Evolutionary conservation across 2,329 filamentous ascomycete genomes (phyloP).

Genomic region (Diaporthe eres): DNA sequence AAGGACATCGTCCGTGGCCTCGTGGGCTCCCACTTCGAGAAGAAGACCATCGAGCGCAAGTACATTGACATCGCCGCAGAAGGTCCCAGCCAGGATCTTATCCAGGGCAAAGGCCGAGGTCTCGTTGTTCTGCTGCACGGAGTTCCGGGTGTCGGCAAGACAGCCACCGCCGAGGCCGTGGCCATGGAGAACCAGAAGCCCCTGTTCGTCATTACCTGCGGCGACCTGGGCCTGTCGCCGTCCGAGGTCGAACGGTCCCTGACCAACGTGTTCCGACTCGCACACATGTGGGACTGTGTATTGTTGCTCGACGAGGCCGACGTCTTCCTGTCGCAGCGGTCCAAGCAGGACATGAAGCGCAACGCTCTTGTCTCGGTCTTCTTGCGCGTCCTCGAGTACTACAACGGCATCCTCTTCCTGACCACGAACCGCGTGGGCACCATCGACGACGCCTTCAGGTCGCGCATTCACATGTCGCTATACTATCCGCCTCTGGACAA

Average conservation of each 20-base stretch:
- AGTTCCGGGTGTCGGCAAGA: constrained; percentile 55
- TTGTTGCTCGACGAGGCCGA: constrained; percentile 58
- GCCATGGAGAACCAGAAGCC: constrained; percentile 50
- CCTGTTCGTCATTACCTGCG: constrained; percentile 50
- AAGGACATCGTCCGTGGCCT: constrained; percentile 35
- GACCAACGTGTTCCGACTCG: constrained; percentile 48
- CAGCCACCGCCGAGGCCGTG: constrained; percentile 55
- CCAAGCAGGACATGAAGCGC: constrained; percentile 46
- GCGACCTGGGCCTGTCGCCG: constrained; percentile 48
- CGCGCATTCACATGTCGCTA: constrained; percentile 50
- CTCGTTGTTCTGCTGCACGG: constrained; percentile 54
- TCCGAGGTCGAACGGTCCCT: constrained; percentile 49
- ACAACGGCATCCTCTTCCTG: constrained; percentile 53
- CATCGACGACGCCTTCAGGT: constrained; percentile 48
- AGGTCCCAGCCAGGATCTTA: constrained; percentile 36
- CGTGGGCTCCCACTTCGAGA: constrained; percentile 33
- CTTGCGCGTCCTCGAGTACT: constrained; percentile 47
- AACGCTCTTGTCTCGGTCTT: constrained; percentile 51
- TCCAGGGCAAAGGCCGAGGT: constrained; percentile 52
- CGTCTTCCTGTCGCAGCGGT: constrained; percentile 55
- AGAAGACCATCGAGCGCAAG: constrained; percentile 28
- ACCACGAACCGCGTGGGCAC: constrained; percentile 53
- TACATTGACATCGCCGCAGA: not conserved
- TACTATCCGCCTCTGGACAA: constrained; percentile 48
- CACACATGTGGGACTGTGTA: constrained; percentile 55